These are phyloP conservation scores for Lentithecium fluviatile DNA, from an alignment of 495 filamentous ascomycete genomes.

Conservation along the genomic window DNA sequence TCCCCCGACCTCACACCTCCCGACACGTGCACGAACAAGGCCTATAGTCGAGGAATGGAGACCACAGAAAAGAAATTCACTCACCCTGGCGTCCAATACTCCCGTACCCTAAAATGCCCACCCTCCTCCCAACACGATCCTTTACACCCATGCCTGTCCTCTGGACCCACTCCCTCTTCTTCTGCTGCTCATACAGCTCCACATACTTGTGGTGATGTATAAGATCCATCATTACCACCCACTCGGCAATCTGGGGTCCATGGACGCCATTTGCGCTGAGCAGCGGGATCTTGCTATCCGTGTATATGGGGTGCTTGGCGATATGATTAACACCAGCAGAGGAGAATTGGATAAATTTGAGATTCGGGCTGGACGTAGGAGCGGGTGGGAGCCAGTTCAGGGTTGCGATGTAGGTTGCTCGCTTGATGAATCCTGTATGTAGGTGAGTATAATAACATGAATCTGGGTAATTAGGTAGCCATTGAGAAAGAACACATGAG, in stretches of 20 bases:
- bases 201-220: constrained; percentile 56
- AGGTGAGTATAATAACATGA: constrained; percentile 11
- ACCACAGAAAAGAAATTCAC: neutral
- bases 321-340: constrained; percentile 75
- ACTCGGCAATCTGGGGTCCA: constrained; percentile 84
- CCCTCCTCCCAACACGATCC: constrained; percentile 56
- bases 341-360: constrained; percentile 72
- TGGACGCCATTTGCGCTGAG: constrained; percentile 76
- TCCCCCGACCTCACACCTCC: no score
- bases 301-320: constrained; percentile 61
- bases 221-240: constrained; percentile 60
- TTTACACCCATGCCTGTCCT: constrained; percentile 40
- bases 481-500: no score
- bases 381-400: constrained; percentile 54
- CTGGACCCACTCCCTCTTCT: constrained; percentile 52
- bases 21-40: neutral
- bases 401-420: constrained; percentile 65
- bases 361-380: constrained; percentile 51
- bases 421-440: constrained; percentile 51
- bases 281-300: constrained; percentile 60
- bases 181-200: constrained; percentile 52
- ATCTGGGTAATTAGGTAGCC: neutral
- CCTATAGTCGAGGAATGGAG: neutral
- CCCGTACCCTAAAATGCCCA: constrained; percentile 82
- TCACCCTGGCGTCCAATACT: constrained; percentile 70